phyloP scores from a whole-genome alignment of 371 early-diverging fungal genomes.

The Neoconidiobolus thromboides region DNA sequence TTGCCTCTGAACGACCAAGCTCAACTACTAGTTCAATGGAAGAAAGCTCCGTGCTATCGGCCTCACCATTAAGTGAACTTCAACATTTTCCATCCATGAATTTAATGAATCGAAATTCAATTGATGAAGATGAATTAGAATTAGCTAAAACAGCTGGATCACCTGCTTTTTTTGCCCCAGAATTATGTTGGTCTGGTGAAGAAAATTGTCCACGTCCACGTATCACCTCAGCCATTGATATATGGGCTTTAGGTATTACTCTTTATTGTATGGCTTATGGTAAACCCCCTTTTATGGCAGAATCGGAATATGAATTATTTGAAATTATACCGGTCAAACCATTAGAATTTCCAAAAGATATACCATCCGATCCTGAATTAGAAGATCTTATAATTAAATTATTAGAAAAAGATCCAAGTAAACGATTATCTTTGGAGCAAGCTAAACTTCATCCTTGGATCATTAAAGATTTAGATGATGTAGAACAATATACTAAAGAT shows the following conservation, averaged over 20 bases:
- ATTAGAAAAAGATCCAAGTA: conserved; percentile 68
- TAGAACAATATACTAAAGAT: conserved; percentile 34
- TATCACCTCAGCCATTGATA: conserved; percentile 80
- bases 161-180: conserved; percentile 96
- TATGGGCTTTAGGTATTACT: conserved; percentile 99
- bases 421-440: conserved; percentile 63
- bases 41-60: background rate
- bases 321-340: conserved; percentile 63
- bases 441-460: conserved; percentile 85
- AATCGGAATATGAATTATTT: conserved; percentile 91
- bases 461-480: conserved; percentile 39
- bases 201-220: conserved; percentile 17
- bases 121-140: conserved; percentile 36
- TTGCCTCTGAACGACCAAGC: conserved; percentile 8
- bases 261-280: conserved; percentile 95
- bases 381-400: conserved; percentile 47
- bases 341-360: conserved; percentile 29
- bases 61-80: background rate
- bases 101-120: background rate
- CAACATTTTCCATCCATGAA: background rate
- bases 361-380: conserved; percentile 13
- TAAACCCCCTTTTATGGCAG: conserved; percentile 88
- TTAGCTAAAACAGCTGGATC: conserved; percentile 89
- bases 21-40: background rate
- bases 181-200: conserved; percentile 64